A percentile compares a stretch with the other conserved stretches of the same genome.
Evolutionary conservation across 228 moss, liverwort and hornwort genomes (phyloP).

Genomic region (Sphagnum fallax): DNA sequence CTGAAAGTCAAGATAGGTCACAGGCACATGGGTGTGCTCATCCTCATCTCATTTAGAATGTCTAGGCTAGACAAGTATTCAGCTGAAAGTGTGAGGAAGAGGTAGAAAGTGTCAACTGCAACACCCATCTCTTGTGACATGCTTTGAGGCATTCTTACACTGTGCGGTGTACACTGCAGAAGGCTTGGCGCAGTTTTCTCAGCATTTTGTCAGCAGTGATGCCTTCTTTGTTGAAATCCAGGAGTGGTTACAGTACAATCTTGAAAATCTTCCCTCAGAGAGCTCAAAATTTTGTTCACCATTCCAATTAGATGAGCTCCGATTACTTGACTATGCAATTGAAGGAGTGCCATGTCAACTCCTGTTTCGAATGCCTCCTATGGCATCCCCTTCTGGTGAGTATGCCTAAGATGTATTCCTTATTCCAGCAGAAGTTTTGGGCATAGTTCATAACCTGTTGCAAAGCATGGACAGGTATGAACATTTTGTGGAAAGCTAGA

Average conservation of each 20-base stretch:
- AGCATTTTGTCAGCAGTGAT: slow-evolving; percentile 61
- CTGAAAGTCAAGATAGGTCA: neutral
- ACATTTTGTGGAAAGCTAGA: too few relatives aligned
- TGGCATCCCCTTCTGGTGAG: slow-evolving; percentile 34
- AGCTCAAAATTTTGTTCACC: slow-evolving; percentile 52
- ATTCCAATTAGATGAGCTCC: slow-evolving; percentile 78
- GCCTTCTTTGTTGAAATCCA: slow-evolving; percentile 63
- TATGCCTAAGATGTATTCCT: neutral
- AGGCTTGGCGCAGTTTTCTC: slow-evolving; percentile 71
- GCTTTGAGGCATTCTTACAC: neutral
- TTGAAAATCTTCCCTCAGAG: slow-evolving; percentile 51
- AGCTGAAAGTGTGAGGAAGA: neutral
- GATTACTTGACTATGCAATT: slow-evolving; percentile 82
- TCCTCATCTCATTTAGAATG: neutral
- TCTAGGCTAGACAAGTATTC: neutral
- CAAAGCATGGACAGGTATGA: too few relatives aligned
- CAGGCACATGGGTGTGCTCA: neutral
- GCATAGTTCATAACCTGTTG: too few relatives aligned
- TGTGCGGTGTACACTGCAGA: slow-evolving; percentile 21
- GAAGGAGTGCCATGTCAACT: slow-evolving; percentile 93
- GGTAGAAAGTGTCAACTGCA: too few relatives aligned
- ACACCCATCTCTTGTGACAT: too few relatives aligned
- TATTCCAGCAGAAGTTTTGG: too few relatives aligned
- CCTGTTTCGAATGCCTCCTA: slow-evolving; percentile 80
- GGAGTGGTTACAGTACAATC: slow-evolving; percentile 78